Percentiles rank a stretch among this genome's conserved stretches.
phyloP scores from a whole-genome alignment of 2,329 filamentous ascomycete genomes.

The Fusarium verrucosum region DNA sequence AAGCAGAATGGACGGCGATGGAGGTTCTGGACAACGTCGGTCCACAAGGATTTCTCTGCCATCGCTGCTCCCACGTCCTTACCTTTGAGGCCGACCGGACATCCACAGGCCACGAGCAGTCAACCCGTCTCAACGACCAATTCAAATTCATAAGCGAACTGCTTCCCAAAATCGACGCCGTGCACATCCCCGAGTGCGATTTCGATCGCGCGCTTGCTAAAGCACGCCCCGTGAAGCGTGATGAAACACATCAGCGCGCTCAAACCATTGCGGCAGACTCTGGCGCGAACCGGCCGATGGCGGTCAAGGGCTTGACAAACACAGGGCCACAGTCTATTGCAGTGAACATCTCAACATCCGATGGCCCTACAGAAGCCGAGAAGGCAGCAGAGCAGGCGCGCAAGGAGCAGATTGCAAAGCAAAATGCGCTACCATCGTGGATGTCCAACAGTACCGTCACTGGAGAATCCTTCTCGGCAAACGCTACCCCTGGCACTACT shows the following conservation, averaged over 20 bases:
- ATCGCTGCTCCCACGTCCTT: conserved; percentile 75
- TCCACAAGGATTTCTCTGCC: conserved; percentile 79
- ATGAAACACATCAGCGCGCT: conserved; percentile 72
- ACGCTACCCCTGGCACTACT: conserved; percentile 26
- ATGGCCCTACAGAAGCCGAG: conserved; percentile 73
- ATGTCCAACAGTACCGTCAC: conserved; percentile 76
- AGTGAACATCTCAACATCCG: conserved; percentile 73
- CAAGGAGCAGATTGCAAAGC: conserved; percentile 71
- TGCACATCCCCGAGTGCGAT: conserved; percentile 76
- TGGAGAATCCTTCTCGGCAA: conserved; percentile 65
- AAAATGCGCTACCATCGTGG: conserved; percentile 77
- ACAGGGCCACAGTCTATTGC: conserved; percentile 74
- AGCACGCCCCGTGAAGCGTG: conserved; percentile 71
- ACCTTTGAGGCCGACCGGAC: conserved; percentile 73
- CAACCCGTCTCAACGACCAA: conserved; percentile 79
- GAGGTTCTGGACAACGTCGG: conserved; percentile 84
- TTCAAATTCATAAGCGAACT: conserved; percentile 81
- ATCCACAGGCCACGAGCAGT: conserved; percentile 76
- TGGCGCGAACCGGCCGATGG: conserved; percentile 66
- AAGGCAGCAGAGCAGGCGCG: conserved; percentile 70
- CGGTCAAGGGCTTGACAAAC: conserved; percentile 74
- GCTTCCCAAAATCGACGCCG: conserved; percentile 79
- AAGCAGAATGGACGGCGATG: conserved; percentile 86
- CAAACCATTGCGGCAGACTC: conserved; percentile 67
- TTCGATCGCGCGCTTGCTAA: conserved; percentile 74